Evolutionary conservation across 768 basidiomycete genomes (phyloP), one percentile per base, ranked within the genome.

Genomic region (Clitopilus passeckerianus): DNA sequence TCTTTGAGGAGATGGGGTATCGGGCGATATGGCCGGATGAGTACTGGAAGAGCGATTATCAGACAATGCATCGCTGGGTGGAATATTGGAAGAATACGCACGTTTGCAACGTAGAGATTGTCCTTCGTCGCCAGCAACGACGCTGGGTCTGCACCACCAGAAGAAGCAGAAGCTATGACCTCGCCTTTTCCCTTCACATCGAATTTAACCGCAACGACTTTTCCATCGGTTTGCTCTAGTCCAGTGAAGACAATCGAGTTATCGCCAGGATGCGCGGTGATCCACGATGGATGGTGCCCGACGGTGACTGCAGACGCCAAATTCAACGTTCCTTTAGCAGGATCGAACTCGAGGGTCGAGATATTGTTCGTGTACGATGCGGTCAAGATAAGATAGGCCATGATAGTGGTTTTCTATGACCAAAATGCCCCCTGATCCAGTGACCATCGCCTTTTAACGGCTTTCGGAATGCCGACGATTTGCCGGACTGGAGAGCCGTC

Each of bases 211-310:
- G 81, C 85, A 6, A 86, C 67, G 23, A 87, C 77, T 68, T 77
- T 77, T 14, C 93, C 91, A n/a, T 89, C 81, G 0, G 77, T 63
- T 60, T 87, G 82, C 64, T 92, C 87, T 18, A 92, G 75, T 0
- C 80, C 86, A 10, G 90, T 75, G 65, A 86, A 87, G 33, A 91
- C 74, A 24, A 92, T 64, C 2, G 83, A 80, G 46, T 72, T 75
- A 61, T 87, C 81, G 0, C 67, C 70, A 0, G 86, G 85, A 66
- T 88, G 81, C 6, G 75, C 72, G 10, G 86, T 80, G 61, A 95
- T 78, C 92, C 92, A 94, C 5, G 90, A 91, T 0, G 91, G 89
- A 65, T 84, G 83, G 63, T 78, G 71, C 24, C 89, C 87, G 34
- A 85, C 82, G 8, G 70, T 67, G 55, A 83, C 65, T 15, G 77